Base-by-base conservation (phyloP, 176 grass and related monocot species). In the Avena eriantha region DNA sequence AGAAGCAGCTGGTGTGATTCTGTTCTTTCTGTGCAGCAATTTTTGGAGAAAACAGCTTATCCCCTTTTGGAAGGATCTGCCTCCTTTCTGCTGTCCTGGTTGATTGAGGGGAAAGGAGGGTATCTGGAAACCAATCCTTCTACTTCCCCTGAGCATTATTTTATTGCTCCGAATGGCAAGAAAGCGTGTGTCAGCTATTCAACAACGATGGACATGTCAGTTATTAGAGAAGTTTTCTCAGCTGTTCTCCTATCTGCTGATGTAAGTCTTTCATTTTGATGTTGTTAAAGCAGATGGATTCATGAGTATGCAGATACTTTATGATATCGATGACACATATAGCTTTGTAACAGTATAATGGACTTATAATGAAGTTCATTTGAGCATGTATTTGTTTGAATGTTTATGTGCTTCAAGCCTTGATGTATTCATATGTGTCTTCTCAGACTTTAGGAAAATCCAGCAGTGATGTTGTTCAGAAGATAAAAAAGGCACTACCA, bases 121-220 rank as follows among this genome's bases (percentile, higher is more conserved):
- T 90, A 90, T 78, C 73, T 97, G 85, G 85, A 95, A 68, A 95
- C 95, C 50, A 97, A 95, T 86, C 95, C 95, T 76, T 97, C 95
- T 48, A 97, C 95, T 56, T 97, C 95, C 66, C 95, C 95, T 13
- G 95, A 97, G 77, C 95, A 97, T 95, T 83, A 57, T 86, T 97
- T 97, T 79, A 93, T 93, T 41, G 91, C 95, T 86, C 91, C 95
- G 7, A 83, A 93, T 93, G 93, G 89, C 73, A 95, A 88, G 77
- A 80, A 82, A 66, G 93, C 95, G 7, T 90, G 89, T 92, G 95
- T 97, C 48, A 95, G 93, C 85, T 98, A 95, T 86, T 95, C 95
- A 59, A 90, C 93, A 76, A 98, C 93, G 29, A 98, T 98, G 93
- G 95, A 95, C 83, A 98, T 98, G 56, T 84, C 91, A 71, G 84